Percentiles rank a stretch among this genome's conserved stretches.
These are phyloP conservation scores for Phialocephala sp. DNA, from an alignment of 2,329 filamentous ascomycete genomes.

Conservation along the genomic window DNA sequence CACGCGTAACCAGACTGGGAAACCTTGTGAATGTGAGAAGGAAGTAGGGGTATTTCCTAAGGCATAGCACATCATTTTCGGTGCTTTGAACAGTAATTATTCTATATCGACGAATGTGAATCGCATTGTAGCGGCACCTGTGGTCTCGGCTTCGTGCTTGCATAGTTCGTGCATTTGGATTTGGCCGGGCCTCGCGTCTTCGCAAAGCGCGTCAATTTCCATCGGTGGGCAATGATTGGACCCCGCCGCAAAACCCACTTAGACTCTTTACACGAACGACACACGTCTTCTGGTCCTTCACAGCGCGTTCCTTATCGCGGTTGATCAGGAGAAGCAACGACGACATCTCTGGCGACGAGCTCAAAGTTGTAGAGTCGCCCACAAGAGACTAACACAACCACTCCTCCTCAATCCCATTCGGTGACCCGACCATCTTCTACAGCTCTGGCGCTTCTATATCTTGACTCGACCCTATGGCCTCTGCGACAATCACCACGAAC, in stretches of 20 bases:
- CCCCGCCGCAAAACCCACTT: conserved; percentile 32
- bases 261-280: conserved; percentile 34
- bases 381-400: conserved; percentile 3
- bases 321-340: conserved; percentile 19
- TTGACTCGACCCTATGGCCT: conserved; percentile 32
- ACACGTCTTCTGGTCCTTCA: conserved; percentile 25
- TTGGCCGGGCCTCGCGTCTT: conserved; percentile 11
- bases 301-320: conserved; percentile 35
- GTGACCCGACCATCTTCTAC: conserved; percentile 24
- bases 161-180: conserved; percentile 2
- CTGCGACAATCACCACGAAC: conserved; percentile 36
- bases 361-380: conserved; percentile 9
- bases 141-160: conserved; percentile 22
- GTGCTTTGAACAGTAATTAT: background rate
- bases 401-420: conserved; percentile 12
- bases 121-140: conserved; percentile 11
- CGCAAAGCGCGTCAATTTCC: conserved; percentile 18
- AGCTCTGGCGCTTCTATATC: conserved; percentile 18
- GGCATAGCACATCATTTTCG: background rate
- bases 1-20: conserved; percentile 1
- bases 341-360: background rate
- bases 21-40: background rate
- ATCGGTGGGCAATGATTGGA: background rate
- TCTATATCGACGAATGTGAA: background rate
- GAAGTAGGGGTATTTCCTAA: background rate